Percentiles rank a stretch among this genome's conserved stretches.
These are phyloP conservation scores for Verticillium alfalfae DNA, from an alignment of 2,329 filamentous ascomycete species.

Conservation along the genomic window DNA sequence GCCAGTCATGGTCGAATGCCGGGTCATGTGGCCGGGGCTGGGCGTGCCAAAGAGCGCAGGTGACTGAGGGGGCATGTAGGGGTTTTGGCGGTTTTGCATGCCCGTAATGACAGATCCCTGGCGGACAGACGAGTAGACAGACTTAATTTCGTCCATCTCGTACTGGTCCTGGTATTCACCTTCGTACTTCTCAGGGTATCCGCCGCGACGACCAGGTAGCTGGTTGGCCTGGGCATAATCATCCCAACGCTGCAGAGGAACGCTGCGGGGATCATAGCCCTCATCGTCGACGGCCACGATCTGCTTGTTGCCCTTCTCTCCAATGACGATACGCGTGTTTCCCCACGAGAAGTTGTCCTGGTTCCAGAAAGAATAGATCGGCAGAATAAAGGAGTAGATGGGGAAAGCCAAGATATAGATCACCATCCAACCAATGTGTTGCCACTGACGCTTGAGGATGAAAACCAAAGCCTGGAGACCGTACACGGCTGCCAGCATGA, in stretches of 20 bases:
- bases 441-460: slow-evolving; percentile 95
- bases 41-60: slow-evolving; percentile 64
- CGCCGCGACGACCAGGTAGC: slow-evolving; percentile 83
- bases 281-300: slow-evolving; percentile 83
- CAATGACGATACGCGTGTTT: slow-evolving; percentile 95
- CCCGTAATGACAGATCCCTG: slow-evolving; percentile 84
- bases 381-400: slow-evolving; percentile 85
- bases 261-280: slow-evolving; percentile 83
- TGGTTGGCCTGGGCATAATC: slow-evolving; percentile 86
- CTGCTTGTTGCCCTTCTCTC: slow-evolving; percentile 86
- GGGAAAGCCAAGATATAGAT: slow-evolving; percentile 97
- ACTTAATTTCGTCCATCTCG: slow-evolving; percentile 98
- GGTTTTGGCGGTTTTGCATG: slow-evolving; percentile 60
- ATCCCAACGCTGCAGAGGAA: slow-evolving; percentile 94
- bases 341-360: slow-evolving; percentile 99
- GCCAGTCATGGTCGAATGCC: slow-evolving; percentile 35
- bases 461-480: slow-evolving; percentile 95
- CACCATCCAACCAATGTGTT: slow-evolving; percentile 98
- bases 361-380: slow-evolving; percentile 99
- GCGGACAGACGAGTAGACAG: slow-evolving; percentile 87
- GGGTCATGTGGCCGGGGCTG: slow-evolving; percentile 20
- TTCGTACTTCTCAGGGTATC: slow-evolving; percentile 58
- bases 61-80: slow-evolving; percentile 79
- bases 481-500: slow-evolving; percentile 87
- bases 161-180: slow-evolving; percentile 70